A percentile compares a stretch with the other conserved stretches of the same genome.
Evolutionary conservation across 1,284 basidiomycete species (phyloP).

Genomic region (Tilletia walkeri): DNA sequence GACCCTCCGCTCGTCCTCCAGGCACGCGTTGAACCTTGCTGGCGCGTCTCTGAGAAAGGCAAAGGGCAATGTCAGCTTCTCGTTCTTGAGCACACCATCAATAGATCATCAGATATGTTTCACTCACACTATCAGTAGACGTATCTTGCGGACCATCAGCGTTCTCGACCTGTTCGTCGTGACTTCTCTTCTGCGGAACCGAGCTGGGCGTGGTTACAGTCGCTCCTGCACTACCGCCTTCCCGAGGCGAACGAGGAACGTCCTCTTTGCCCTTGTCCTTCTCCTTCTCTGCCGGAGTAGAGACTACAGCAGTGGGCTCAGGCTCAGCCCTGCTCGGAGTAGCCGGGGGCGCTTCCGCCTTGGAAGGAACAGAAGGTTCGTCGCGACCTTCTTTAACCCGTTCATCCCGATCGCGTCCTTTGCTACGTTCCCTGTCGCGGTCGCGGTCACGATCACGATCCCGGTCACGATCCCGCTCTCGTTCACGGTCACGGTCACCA

Average conservation of each 20-base stretch:
- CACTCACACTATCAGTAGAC: constrained; percentile 1
- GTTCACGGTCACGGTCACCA: background rate
- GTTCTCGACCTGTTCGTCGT: background rate
- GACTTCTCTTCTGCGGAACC: background rate
- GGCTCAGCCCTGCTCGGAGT: no score
- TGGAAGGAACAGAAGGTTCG: no score
- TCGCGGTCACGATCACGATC: background rate
- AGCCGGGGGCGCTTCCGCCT: no score
- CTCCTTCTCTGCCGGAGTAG: background rate
- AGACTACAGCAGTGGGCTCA: no score
- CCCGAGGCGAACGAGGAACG: background rate
- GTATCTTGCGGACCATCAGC: background rate
- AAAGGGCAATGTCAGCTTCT: no score
- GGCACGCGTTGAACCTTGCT: background rate
- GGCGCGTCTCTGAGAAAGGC: background rate
- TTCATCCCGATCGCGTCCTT: background rate
- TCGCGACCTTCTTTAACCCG: no score
- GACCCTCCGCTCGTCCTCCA: background rate
- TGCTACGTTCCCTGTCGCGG: background rate
- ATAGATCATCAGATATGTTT: no score
- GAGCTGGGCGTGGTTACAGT: background rate
- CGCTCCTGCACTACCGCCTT: background rate
- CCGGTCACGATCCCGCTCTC: background rate
- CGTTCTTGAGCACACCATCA: no score
- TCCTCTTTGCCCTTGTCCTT: constrained; percentile 6